Conservation (phyloP, 2,329 filamentous ascomycete genomes). For the Trichophyton equinum region DNA sequence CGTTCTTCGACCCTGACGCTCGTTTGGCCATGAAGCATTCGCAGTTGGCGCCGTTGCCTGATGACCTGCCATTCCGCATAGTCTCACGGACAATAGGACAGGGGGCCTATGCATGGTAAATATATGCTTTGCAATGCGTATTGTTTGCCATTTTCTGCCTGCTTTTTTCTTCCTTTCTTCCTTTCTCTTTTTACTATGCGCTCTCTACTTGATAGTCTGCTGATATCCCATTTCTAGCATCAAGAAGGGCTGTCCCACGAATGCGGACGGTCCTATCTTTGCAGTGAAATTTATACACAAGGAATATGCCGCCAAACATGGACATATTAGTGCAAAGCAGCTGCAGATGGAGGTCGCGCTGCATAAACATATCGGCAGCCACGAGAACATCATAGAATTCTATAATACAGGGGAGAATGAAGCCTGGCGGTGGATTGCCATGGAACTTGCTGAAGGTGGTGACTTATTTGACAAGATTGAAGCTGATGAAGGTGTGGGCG, state of each 20-base stretch:
- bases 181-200: neutral
- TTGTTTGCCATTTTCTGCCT: neutral
- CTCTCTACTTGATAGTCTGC: neutral
- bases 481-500: constrained; percentile 84
- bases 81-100: constrained; percentile 93
- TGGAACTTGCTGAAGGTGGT: constrained; percentile 91
- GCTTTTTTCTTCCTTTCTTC: neutral
- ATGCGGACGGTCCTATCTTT: constrained; percentile 62
- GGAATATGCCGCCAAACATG: constrained; percentile 78
- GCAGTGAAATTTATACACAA: constrained; percentile 99
- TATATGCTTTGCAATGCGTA: constrained; percentile 16
- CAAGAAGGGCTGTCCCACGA: constrained; percentile 76
- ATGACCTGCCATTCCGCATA: constrained; percentile 79
- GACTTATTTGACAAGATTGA: constrained; percentile 99
- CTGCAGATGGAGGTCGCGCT: constrained; percentile 83
- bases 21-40: constrained; percentile 50
- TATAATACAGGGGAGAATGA: constrained; percentile 75
- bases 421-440: constrained; percentile 92
- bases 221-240: constrained; percentile 44
- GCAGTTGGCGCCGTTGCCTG: constrained; percentile 74
- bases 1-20: neutral
- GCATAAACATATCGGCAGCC: constrained; percentile 76
- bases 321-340: constrained; percentile 78
- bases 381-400: constrained; percentile 89
- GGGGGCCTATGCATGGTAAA: constrained; percentile 90